A percentile compares a stretch with the other conserved stretches of the same genome.
Evolutionary conservation across 176 grass and related monocot species (phyloP).

Genomic region (Alloteropsis semialata): DNA sequence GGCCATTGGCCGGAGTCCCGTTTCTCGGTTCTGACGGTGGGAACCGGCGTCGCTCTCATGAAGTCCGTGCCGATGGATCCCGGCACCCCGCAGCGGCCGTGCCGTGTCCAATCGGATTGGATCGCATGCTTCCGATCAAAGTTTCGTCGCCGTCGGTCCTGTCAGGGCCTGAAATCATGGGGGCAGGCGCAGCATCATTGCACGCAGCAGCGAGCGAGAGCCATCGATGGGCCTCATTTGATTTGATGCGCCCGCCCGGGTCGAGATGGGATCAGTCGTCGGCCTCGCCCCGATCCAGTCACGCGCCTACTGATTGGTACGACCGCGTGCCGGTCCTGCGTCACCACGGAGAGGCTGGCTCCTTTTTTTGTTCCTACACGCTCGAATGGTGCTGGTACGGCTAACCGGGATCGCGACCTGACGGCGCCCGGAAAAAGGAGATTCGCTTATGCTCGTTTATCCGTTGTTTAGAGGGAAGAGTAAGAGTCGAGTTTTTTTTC

Average conservation of each 20-base stretch:
- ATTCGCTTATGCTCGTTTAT: neutral
- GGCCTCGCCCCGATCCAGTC: constrained; percentile 8
- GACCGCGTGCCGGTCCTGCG: neutral
- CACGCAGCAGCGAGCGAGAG: constrained; percentile 8
- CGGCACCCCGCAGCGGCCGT: neutral
- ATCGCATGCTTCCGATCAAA: constrained; percentile 22
- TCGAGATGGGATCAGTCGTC: constrained; percentile 11
- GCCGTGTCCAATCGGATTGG: neutral
- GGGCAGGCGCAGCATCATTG: neutral
- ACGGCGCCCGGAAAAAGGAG: neutral
- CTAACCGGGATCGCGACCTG: neutral
- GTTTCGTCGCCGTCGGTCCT: neutral
- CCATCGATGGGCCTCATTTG: neutral
- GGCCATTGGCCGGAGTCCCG: neutral
- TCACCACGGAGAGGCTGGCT: neutral
- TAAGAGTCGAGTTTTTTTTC: too few relatives aligned
- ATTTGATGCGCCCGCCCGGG: neutral
- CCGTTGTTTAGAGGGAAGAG: too few relatives aligned
- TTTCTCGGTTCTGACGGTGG: neutral
- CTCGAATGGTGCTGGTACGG: neutral
- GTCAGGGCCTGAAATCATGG: constrained; percentile 8
- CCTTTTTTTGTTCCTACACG: neutral
- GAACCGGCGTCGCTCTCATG: constrained; percentile 22
- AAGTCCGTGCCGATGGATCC: neutral
- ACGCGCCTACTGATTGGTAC: constrained; percentile 15